Percentiles rank a stretch among this genome's conserved stretches.
phyloP scores from a whole-genome alignment of 306 rosid genomes.

The Vachellia collinsii region DNA sequence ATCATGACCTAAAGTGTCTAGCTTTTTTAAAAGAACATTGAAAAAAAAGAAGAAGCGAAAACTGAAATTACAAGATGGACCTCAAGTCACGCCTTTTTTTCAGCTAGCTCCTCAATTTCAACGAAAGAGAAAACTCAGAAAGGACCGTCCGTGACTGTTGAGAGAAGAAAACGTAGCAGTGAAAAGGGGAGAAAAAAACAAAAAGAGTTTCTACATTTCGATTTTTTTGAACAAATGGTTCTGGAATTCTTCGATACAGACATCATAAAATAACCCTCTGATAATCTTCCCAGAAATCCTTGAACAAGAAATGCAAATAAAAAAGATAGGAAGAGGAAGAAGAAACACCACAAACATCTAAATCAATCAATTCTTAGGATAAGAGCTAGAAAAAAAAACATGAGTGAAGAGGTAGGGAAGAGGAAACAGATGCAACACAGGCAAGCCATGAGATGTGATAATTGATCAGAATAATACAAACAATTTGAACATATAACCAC shows the following conservation, averaged over 20 bases:
- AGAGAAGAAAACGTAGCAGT: not conserved
- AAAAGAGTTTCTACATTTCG: too few species aligned
- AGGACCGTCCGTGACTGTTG: slow-evolving; percentile 2
- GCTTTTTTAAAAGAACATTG: not conserved
- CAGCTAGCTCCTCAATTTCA: not conserved
- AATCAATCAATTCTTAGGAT: not conserved
- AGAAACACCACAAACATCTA: not conserved
- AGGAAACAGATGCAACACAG: not conserved
- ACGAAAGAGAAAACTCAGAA: not conserved
- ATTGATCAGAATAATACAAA: not conserved
- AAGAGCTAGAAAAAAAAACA: not conserved
- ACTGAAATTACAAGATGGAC: not conserved
- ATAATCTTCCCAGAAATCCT: not conserved
- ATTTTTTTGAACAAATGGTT: too few species aligned
- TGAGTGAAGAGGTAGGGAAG: not conserved
- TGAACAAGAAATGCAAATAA: not conserved
- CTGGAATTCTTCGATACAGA: too few species aligned
- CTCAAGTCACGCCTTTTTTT: not conserved
- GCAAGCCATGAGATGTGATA: not conserved
- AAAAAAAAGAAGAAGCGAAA: not conserved
- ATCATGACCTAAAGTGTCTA: not conserved
- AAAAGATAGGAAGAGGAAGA: not conserved
- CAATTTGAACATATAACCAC: slow-evolving; percentile 17
- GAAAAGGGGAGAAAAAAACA: too few species aligned
- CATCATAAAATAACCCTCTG: not conserved